Conservation (phyloP, 2,329 filamentous ascomycete genomes). For the Pyrenophora seminiperda region DNA sequence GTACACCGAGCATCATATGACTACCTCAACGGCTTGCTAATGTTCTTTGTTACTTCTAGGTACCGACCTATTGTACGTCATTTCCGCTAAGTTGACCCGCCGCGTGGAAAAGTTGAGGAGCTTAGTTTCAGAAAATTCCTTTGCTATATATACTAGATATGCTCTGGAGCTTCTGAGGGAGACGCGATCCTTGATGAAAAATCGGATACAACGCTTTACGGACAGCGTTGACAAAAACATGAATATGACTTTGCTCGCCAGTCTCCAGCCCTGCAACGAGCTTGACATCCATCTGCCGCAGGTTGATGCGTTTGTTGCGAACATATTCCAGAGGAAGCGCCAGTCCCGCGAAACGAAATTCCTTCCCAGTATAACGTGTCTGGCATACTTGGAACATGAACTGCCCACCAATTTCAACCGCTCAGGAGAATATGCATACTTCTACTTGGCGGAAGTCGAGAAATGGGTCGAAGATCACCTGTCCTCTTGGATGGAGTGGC, state of each 20-base stretch:
- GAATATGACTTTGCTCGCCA: slow-evolving; percentile 3
- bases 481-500: slow-evolving; percentile 45
- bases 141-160: slow-evolving; percentile 3
- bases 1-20: no score
- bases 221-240: slow-evolving; percentile 7
- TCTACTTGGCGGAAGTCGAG: slow-evolving; percentile 57
- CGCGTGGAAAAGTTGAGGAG: slow-evolving; percentile 32
- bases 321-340: slow-evolving; percentile 9
- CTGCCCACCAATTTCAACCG: slow-evolving; percentile 12
- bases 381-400: slow-evolving; percentile 7
- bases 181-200: no score
- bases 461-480: slow-evolving; percentile 55
- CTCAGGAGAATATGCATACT: slow-evolving; percentile 20
- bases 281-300: slow-evolving; percentile 22
- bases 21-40: no score
- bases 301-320: slow-evolving; percentile 24
- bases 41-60: slow-evolving; percentile 6
- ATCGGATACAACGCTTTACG: not conserved
- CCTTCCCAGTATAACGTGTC: slow-evolving; percentile 13
- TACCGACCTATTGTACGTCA: slow-evolving; percentile 16
- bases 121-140: not conserved
- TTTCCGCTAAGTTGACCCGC: slow-evolving; percentile 29
- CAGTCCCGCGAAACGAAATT: slow-evolving; percentile 10
- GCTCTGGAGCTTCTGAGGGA: no score
- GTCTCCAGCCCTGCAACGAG: slow-evolving; percentile 20